Conservation (phyloP, 192 early-diverging fungal genomes). For the Podila epigama region DNA sequence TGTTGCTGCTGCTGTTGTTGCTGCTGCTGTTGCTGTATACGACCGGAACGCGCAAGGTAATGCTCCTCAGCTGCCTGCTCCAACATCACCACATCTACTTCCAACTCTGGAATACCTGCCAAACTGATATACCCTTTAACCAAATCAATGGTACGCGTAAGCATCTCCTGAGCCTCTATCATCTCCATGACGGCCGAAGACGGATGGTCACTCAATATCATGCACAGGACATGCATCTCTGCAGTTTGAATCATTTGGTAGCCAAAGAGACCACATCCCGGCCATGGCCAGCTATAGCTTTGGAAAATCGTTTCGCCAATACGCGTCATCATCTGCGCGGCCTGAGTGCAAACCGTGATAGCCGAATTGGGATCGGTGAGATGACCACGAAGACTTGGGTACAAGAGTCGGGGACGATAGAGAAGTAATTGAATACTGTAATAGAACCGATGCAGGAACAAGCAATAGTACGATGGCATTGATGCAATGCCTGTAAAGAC, state of each 20-base stretch:
- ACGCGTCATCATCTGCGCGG: conserved; percentile 17
- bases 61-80: conserved; percentile 11
- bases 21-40: neutral
- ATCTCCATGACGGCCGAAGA: neutral
- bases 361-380: conserved; percentile 9
- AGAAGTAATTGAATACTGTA: conserved; percentile 24
- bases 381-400: neutral
- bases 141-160: conserved; percentile 14
- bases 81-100: neutral
- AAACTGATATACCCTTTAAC: conserved; percentile 22
- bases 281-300: conserved; percentile 46
- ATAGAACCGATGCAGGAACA: conserved; percentile 44
- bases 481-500: neutral
- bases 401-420: conserved; percentile 27
- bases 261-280: conserved; percentile 28
- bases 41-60: neutral
- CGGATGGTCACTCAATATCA: conserved; percentile 1
- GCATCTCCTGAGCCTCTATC: conserved; percentile 5
- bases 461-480: conserved; percentile 24
- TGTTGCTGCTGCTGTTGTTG: neutral
- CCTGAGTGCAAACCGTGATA: conserved; percentile 9
- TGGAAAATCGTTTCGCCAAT: conserved; percentile 30
- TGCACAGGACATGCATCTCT: conserved; percentile 26
- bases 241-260: conserved; percentile 37
- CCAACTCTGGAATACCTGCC: conserved; percentile 2